Evolutionary conservation across 1,284 basidiomycete genomes (phyloP), one percentile per base, ranked within the genome.

Genomic region (Sanghuangporus sanghuang): DNA sequence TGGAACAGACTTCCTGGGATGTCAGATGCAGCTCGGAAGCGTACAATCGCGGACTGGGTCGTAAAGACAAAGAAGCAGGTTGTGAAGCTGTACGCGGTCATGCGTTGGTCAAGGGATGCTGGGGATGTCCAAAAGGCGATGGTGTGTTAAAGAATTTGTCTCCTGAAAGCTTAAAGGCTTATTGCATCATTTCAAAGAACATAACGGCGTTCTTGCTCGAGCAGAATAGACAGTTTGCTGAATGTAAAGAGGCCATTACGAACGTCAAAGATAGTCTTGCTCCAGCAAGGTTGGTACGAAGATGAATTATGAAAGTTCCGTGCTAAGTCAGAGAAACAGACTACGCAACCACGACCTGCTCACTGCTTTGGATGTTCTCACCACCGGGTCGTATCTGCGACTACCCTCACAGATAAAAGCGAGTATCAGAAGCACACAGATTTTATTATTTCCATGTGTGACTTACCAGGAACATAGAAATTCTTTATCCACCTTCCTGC

Each of bases 321-420:
- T 38, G 50, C 5, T 57, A 60, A 36, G 54, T 18, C 59, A 55
- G 62, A 54, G 18, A n/a, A 36, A 32, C 61, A 92, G 93, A 72
- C 81, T 93, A 23, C 84, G 93, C 61, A 96, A 95, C 72, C 92
- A 94, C 68, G 95, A 96, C 72, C 78, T 96, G n/a, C 79, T 93
- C 11, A 94, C 93, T 0, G 94, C 94, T 18, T 77, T 96, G 57
- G 90, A 94, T 68, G 91, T 96, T 56, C 79, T 96, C 23, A 90
- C 90, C 1, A 88, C 87, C 16, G 93, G 93, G 1, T 86, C 89
- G 36, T 96, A 96, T 70, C 79, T 85, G 55, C 79, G 92, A 50
- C 81, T 96, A 18, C 94, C 94, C 8, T 81, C 85, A 11, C 81
- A 79, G 65, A 90, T 94, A 72, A 90, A 90, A 83, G 90, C 90